Percentiles rank a stretch among this genome's conserved stretches.
These are phyloP conservation scores for Cyclaneusma minus DNA, from an alignment of 2,329 filamentous ascomycete species.

Conservation along the genomic window DNA sequence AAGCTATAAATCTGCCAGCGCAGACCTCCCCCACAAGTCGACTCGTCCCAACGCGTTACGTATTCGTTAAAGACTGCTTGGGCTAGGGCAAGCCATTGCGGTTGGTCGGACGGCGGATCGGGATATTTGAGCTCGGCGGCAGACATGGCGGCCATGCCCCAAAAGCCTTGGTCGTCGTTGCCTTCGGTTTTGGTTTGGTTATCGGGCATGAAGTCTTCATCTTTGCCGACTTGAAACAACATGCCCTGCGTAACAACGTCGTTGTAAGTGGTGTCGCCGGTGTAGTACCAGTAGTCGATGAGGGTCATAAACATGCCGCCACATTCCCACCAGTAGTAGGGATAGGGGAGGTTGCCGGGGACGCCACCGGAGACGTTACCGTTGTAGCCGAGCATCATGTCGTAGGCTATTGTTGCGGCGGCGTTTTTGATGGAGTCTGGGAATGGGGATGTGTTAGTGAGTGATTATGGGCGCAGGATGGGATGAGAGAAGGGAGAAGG, in stretches of 20 bases:
- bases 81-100: constrained; percentile 48
- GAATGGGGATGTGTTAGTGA: no score
- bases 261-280: constrained; percentile 49
- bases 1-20: constrained; percentile 66
- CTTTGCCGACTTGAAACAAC: constrained; percentile 42
- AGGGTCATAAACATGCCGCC: constrained; percentile 53
- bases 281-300: constrained; percentile 52
- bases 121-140: constrained; percentile 51
- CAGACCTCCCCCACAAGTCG: constrained; percentile 51
- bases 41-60: constrained; percentile 48
- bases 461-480: no score
- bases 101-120: constrained; percentile 34
- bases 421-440: constrained; percentile 12
- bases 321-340: constrained; percentile 50
- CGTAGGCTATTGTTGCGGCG: constrained; percentile 8
- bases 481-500: no score
- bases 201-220: constrained; percentile 40
- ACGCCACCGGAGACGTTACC: constrained; percentile 7
- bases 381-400: constrained; percentile 8
- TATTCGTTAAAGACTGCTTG: constrained; percentile 56
- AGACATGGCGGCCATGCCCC: constrained; percentile 52
- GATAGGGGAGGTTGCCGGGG: constrained; percentile 6
- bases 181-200: constrained; percentile 44
- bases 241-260: constrained; percentile 38
- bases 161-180: constrained; percentile 60